These are phyloP conservation scores for Camelina hispida DNA, from an alignment of 345 rosid genomes.

Conservation along the genomic window DNA sequence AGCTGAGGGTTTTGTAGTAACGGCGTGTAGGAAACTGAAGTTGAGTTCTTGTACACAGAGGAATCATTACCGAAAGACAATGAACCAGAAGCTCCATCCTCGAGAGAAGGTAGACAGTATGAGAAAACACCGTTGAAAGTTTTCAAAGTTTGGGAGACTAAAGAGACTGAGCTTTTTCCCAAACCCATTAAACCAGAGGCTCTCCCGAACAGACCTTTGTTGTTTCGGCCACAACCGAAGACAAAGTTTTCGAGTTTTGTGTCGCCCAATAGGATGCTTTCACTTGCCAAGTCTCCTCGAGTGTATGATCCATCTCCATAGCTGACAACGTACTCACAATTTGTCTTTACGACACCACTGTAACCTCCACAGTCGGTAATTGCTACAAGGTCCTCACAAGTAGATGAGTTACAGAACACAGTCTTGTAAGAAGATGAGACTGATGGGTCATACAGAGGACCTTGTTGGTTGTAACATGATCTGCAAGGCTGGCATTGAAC, in stretches of 20 bases:
- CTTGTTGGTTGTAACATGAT: constrained; percentile 71
- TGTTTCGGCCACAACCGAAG: constrained; percentile 85
- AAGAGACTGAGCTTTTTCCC: constrained; percentile 73
- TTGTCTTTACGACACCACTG: constrained; percentile 33
- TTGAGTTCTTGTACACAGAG: constrained; percentile 64
- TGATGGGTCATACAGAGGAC: constrained; percentile 73
- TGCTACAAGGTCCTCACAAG: constrained; percentile 61
- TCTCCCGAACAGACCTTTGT: constrained; percentile 81
- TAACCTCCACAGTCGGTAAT: constrained; percentile 61
- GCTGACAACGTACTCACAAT: constrained; percentile 70
- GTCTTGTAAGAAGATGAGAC: constrained; percentile 61
- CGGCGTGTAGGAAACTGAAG: constrained; percentile 66
- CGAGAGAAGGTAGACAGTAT: constrained; percentile 78
- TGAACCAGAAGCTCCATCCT: constrained; percentile 72
- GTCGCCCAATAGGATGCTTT: constrained; percentile 55
- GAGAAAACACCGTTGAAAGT: constrained; percentile 78
- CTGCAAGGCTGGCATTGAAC: constrained; percentile 90
- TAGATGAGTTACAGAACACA: constrained; percentile 67
- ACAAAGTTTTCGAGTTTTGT: constrained; percentile 52
- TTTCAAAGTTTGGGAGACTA: constrained; percentile 64
- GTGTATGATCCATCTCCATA: constrained; percentile 95
- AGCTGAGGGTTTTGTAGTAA: constrained; percentile 66
- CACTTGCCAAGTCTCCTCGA: constrained; percentile 70
- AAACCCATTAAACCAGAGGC: constrained; percentile 90
- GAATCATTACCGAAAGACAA: constrained; percentile 64